Evolutionary conservation across 352 stramenopile species (phyloP).

Genomic region (Phytophthora megakarya): DNA sequence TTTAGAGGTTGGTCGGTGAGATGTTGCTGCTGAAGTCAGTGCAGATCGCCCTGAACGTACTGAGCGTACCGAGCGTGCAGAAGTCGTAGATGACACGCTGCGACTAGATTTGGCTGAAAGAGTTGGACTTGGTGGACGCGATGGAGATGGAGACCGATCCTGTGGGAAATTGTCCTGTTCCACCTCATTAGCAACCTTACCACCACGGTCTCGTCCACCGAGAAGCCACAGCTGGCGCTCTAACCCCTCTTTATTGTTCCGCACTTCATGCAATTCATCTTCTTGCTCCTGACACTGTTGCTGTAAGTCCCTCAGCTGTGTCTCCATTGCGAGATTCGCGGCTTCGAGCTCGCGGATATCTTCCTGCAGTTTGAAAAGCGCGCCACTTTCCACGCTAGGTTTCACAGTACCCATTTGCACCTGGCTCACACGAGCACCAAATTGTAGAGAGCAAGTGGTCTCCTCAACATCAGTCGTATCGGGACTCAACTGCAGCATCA

Average conservation of each 20-base stretch:
- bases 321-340: conserved; percentile 36
- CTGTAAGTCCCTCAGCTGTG: conserved; percentile 48
- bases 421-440: conserved; percentile 89
- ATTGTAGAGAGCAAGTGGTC: conserved; percentile 89
- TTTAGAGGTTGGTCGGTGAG: conserved; percentile 15
- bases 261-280: conserved; percentile 51
- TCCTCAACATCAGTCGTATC: conserved; percentile 83
- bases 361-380: conserved; percentile 75
- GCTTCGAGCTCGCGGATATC: conserved; percentile 56
- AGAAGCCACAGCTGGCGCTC: conserved; percentile 55
- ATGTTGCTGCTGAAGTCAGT: conserved; percentile 16
- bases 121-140: conserved; percentile 45
- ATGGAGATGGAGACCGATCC: conserved; percentile 19
- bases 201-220: conserved; percentile 32
- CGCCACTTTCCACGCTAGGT: conserved; percentile 80
- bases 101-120: conserved; percentile 51
- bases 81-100: conserved; percentile 44
- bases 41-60: conserved; percentile 18
- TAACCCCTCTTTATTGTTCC: conserved; percentile 46
- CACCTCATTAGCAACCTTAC: conserved; percentile 37
- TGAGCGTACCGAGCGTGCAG: conserved; percentile 43
- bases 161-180: conserved; percentile 18
- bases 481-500: conserved; percentile 92
- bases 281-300: conserved; percentile 53
- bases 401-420: conserved; percentile 87